Percentiles rank a stretch among this genome's conserved stretches.
Conservation (phyloP, 108 stramenopile species). For the Cyclotella baltica region DNA sequence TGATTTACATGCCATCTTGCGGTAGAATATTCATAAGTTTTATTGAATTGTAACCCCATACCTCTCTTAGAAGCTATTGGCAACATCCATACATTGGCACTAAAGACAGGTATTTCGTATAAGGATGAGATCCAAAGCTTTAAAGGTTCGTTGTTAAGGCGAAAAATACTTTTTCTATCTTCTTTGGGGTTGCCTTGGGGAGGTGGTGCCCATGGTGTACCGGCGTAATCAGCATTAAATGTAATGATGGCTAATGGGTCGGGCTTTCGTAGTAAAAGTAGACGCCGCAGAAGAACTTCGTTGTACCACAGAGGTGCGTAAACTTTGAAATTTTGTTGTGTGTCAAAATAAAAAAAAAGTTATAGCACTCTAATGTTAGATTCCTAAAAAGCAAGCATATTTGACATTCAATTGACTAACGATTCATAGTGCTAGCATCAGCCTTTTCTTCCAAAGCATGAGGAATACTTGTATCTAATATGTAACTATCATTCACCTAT, state of each 20-base stretch:
- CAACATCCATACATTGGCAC: slow-evolving; percentile 42
- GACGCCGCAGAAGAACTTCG: slow-evolving; percentile 37
- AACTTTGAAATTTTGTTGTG: slow-evolving; percentile 1
- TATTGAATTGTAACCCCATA: slow-evolving; percentile 20
- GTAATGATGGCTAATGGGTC: slow-evolving; percentile 44
- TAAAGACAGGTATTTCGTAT: slow-evolving; percentile 45
- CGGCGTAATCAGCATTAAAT: slow-evolving; percentile 48
- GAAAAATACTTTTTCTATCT: slow-evolving; percentile 22
- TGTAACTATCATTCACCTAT: slow-evolving; percentile 35
- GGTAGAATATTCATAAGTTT: slow-evolving; percentile 23
- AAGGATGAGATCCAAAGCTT: slow-evolving; percentile 41
- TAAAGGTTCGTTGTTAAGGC: slow-evolving; percentile 31
- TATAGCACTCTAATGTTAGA: no score
- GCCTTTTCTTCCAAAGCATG: slow-evolving; percentile 50
- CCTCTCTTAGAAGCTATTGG: slow-evolving; percentile 42
- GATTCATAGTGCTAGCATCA: background rate
- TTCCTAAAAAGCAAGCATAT: no score
- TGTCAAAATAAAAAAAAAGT: no score
- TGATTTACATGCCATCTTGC: slow-evolving; percentile 28
- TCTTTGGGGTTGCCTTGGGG: background rate
- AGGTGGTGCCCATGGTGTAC: slow-evolving; percentile 17
- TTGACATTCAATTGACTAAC: background rate
- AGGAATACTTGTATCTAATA: slow-evolving; percentile 23
- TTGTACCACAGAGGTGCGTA: slow-evolving; percentile 26
- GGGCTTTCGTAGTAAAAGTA: slow-evolving; percentile 46